phyloP scores from a whole-genome alignment of 2,329 filamentous ascomycete species.

The Venturia aucupariae region DNA sequence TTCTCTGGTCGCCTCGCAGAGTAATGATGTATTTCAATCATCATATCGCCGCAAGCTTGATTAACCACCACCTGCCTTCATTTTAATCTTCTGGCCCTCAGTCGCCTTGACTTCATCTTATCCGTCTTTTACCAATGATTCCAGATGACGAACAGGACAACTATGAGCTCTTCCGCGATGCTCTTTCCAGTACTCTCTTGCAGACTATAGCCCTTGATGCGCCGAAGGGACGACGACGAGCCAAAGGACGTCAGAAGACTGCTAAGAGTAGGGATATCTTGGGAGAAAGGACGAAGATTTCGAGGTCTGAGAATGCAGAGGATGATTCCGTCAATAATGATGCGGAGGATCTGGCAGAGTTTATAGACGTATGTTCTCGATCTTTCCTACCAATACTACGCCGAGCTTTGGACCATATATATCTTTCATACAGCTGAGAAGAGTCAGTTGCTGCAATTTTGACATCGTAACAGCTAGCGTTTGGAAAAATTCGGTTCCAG shows the following conservation, averaged over 20 bases:
- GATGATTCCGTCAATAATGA: slow-evolving; percentile 26
- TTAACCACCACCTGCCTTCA: neutral
- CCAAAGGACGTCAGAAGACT: slow-evolving; percentile 8
- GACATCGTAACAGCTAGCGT: neutral
- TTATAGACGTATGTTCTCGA: slow-evolving; percentile 50
- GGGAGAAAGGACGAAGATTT: neutral
- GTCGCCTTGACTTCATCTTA: neutral
- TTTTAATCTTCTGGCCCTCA: neutral
- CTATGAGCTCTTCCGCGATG: slow-evolving; percentile 64
- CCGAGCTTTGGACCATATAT: neutral
- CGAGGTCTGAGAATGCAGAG: slow-evolving; percentile 15
- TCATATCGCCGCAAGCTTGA: neutral
- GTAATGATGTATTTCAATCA: neutral
- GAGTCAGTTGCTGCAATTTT: neutral
- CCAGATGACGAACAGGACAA: slow-evolving; percentile 34
- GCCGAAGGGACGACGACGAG: slow-evolving; percentile 11
- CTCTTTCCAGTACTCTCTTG: slow-evolving; percentile 60
- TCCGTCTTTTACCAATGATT: neutral
- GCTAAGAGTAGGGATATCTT: neutral
- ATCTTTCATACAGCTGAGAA: neutral
- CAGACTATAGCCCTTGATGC: slow-evolving; percentile 38
- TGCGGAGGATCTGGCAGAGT: slow-evolving; percentile 66
- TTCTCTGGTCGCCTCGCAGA: neutral
- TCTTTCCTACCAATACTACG: neutral
- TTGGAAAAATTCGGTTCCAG: neutral